Evolutionary conservation across 768 basidiomycete species (phyloP), one percentile per base, ranked within the genome.

Genomic region (Lactarius tabidus): DNA sequence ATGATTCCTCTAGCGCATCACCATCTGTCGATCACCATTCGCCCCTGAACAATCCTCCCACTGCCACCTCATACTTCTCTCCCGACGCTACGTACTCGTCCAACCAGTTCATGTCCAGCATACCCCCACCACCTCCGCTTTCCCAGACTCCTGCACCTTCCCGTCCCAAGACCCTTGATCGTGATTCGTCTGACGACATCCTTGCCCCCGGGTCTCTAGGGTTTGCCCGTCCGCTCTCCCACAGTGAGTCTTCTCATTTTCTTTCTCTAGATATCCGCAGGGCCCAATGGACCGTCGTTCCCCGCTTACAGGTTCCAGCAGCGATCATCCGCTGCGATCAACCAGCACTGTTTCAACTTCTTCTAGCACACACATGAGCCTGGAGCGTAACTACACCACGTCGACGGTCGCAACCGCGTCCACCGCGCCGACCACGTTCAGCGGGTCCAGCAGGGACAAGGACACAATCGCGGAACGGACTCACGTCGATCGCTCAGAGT

Each of bases 101-200:
- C 23, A 45, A 31, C 26, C 14, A 39, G 17, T 33, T 52, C 31
- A 31, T 48, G 33, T 28, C 65, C 7, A 62, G 62, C 18, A 62
- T 62, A 2, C 65, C 65, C 5, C 65, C 65, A 3, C 65, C 65
- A 1, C 65, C 65, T 1, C 65, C 61, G 17, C 60, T 45, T 33
- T 48, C 23, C 29, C 60, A 66, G 7, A 33, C 26, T 15, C 61
- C 38, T 33, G 17, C 36, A 51, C 57, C 58, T 7, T 18, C 36
- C 7, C 59, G 54, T 3, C 59, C 55, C 10, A 57, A 58, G 17
- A 35, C 39, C 12, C 38, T 31, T 28, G 62, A 59, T 17, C 68
- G 55, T 31, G 54, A 59, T 10, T 69, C 68, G 2, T 69, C 68
- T 12, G 68, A 69, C 20, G 68, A 69, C 28, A 69, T 69, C 33